These are phyloP conservation scores for Tylopilus sp. DNA, from an alignment of 768 basidiomycete species.

Conservation along the genomic window DNA sequence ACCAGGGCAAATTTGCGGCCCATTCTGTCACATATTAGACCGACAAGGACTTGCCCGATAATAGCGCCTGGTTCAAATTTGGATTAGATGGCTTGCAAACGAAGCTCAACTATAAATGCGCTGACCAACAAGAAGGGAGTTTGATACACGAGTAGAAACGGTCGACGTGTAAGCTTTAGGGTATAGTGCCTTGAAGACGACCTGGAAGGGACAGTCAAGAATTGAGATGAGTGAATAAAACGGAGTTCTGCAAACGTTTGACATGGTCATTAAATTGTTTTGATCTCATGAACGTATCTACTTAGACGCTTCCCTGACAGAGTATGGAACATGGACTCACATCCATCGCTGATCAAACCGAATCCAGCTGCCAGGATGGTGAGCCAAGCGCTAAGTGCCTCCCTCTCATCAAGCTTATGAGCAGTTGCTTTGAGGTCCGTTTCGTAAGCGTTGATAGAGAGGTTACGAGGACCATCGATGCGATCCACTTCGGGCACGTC, in stretches of 20 bases:
- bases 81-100: slow-evolving; percentile 1
- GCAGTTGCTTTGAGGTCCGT: slow-evolving; percentile 20
- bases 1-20: slow-evolving; percentile 78
- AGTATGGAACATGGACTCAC: slow-evolving; percentile 30
- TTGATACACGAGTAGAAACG: slow-evolving; percentile 67
- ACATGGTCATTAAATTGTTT: slow-evolving; percentile 69
- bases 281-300: slow-evolving; percentile 44
- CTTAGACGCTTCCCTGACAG: slow-evolving; percentile 2
- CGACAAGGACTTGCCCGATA: slow-evolving; percentile 59
- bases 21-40: slow-evolving; percentile 66
- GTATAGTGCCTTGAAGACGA: slow-evolving; percentile 63
- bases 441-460: slow-evolving; percentile 25
- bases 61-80: slow-evolving; percentile 45
- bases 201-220: slow-evolving; percentile 37
- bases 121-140: slow-evolving; percentile 66
- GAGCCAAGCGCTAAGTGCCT: slow-evolving; percentile 54
- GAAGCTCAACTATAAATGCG: slow-evolving; percentile 1
- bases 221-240: background rate
- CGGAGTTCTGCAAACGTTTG: slow-evolving; percentile 52
- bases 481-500: slow-evolving; percentile 8
- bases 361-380: slow-evolving; percentile 64
- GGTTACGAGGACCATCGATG: slow-evolving; percentile 10
- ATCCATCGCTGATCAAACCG: slow-evolving; percentile 63
- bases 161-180: slow-evolving; percentile 56
- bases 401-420: slow-evolving; percentile 33